Percentiles rank a stretch among this genome's conserved stretches.
Evolutionary conservation across 108 stramenopile species (phyloP).

Genomic region (Nitzschia inconspicua): DNA sequence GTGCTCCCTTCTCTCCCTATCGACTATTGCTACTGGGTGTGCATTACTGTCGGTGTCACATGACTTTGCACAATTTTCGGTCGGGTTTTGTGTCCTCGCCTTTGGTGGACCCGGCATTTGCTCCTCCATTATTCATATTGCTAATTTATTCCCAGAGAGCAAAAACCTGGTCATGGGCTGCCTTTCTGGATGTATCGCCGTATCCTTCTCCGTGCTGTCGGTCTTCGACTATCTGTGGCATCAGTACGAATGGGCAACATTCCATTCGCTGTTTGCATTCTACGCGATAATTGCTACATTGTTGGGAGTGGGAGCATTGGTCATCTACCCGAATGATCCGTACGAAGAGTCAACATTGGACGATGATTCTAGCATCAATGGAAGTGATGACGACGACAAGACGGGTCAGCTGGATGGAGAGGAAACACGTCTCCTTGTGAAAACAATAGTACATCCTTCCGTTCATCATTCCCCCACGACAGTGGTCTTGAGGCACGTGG

Average conservation of each 20-base stretch:
- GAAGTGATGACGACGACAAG: not conserved
- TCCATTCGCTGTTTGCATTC: constrained; percentile 16
- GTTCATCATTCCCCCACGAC: not conserved
- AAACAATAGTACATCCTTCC: too few relatives aligned
- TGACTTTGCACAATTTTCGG: not conserved
- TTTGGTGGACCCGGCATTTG: constrained; percentile 39
- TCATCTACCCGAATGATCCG: constrained; percentile 33
- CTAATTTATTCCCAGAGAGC: constrained; percentile 36
- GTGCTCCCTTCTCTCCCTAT: constrained; percentile 15
- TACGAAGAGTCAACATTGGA: constrained; percentile 13
- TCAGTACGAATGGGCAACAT: not conserved
- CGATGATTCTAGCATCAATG: too few relatives aligned
- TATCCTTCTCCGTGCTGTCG: constrained; percentile 33
- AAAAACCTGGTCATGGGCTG: constrained; percentile 25
- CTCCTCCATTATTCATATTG: constrained; percentile 26
- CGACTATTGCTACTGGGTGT: constrained; percentile 17
- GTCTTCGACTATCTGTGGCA: constrained; percentile 31
- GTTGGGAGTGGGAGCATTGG: constrained; percentile 4
- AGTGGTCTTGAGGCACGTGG: not conserved
- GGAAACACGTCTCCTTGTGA: not conserved
- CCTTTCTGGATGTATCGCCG: constrained; percentile 22
- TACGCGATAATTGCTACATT: constrained; percentile 6
- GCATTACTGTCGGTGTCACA: constrained; percentile 9
- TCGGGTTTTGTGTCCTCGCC: constrained; percentile 14
- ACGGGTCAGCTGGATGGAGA: not conserved